Conservation (phyloP, 116 monocot species). For the Papilionanthe hybrid region DNA sequence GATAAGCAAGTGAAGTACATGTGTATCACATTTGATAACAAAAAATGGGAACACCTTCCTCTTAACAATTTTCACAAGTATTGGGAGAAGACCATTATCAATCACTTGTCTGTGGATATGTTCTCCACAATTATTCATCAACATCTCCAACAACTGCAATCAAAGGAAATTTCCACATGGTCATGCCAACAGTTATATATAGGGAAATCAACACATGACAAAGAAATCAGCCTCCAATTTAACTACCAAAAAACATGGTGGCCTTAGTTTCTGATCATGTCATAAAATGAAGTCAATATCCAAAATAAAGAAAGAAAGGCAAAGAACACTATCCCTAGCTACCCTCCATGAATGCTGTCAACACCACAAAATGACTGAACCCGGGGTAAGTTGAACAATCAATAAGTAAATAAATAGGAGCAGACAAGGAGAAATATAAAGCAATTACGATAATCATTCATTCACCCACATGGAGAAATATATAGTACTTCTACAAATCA, state of each 20-base stretch:
- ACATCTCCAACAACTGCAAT: constrained; percentile 86
- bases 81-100: constrained; percentile 77
- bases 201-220: neutral
- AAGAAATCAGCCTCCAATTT: neutral
- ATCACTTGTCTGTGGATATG: constrained; percentile 80
- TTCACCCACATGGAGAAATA: too few relatives aligned
- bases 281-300: neutral
- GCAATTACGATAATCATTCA: too few relatives aligned
- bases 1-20: neutral
- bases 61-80: constrained; percentile 96
- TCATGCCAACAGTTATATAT: neutral
- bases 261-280: neutral
- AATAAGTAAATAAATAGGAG: neutral
- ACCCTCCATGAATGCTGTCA: neutral
- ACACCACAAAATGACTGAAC: neutral
- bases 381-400: neutral
- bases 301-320: neutral
- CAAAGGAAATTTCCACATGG: constrained; percentile 1
- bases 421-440: too few relatives aligned
- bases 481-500: too few relatives aligned
- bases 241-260: neutral
- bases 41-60: constrained; percentile 60
- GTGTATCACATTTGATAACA: neutral
- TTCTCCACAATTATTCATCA: constrained; percentile 93
- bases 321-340: neutral